A percentile compares a stretch with the other conserved stretches of the same genome.
Evolutionary conservation across 1,284 basidiomycete genomes (phyloP).

Genomic region (Rhodotorula sp.): DNA sequence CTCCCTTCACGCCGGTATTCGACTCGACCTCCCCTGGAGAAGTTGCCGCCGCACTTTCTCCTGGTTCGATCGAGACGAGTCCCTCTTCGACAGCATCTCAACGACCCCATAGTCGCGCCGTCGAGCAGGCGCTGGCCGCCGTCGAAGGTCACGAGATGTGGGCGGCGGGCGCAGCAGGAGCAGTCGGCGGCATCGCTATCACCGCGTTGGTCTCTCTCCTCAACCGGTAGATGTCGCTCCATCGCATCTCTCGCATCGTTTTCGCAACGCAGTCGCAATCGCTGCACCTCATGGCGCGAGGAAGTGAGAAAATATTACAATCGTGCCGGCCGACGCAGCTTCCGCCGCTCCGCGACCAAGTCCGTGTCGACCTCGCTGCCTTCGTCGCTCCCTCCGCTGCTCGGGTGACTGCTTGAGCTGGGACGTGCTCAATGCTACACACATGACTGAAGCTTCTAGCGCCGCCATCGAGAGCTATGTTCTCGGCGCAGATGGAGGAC

Average conservation of each 20-base stretch:
- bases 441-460: not conserved
- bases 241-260: not conserved
- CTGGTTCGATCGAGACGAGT: not conserved
- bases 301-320: too few relatives aligned
- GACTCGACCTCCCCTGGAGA: not conserved
- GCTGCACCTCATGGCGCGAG: too few relatives aligned
- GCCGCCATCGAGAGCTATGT: not conserved
- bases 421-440: not conserved
- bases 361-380: not conserved
- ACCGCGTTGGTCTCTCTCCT: slow-evolving; percentile 2
- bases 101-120: not conserved
- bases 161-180: slow-evolving; percentile 20
- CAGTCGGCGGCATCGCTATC: slow-evolving; percentile 5
- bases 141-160: slow-evolving; percentile 12
- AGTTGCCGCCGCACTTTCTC: not conserved
- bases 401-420: too few relatives aligned
- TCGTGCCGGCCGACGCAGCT: too few relatives aligned
- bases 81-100: not conserved
- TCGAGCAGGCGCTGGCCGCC: slow-evolving; percentile 13
- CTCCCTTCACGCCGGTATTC: not conserved
- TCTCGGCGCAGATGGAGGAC: not conserved
- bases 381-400: not conserved
- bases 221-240: not conserved
- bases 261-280: not conserved
- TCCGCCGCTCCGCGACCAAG: not conserved